Percentiles rank a stretch among this genome's conserved stretches.
Conservation (phyloP, 2,329 filamentous ascomycete species). For the Ampelomyces quisqualis region DNA sequence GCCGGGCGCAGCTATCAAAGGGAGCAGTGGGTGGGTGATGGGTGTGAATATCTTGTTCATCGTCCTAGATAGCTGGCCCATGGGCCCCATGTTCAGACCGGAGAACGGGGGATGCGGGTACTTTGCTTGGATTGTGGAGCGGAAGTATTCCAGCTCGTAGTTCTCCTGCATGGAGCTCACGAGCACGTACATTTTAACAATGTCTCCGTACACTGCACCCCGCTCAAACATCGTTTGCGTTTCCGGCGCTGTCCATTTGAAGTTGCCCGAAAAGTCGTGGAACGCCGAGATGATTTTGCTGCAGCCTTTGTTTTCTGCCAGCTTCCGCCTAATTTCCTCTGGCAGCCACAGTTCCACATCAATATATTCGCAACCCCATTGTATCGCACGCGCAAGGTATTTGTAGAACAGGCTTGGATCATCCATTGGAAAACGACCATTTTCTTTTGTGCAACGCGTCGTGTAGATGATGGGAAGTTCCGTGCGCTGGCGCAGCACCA, state of each 20-base stretch:
- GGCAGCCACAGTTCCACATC: constrained; percentile 88
- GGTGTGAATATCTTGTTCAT: constrained; percentile 85
- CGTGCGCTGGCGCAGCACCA: constrained; percentile 78
- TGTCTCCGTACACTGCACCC: constrained; percentile 74
- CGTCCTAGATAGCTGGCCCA: constrained; percentile 80
- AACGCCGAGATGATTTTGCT: constrained; percentile 90
- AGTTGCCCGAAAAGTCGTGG: constrained; percentile 81
- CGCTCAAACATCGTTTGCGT: constrained; percentile 71
- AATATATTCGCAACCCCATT: constrained; percentile 88
- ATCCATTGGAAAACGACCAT: constrained; percentile 82
- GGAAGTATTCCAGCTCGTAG: constrained; percentile 87
- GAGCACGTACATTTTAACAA: constrained; percentile 88
- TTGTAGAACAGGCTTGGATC: constrained; percentile 72
- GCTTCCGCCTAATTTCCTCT: constrained; percentile 66
- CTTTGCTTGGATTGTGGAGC: constrained; percentile 69
- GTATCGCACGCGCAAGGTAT: constrained; percentile 79
- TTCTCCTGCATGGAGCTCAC: constrained; percentile 81
- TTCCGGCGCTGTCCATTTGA: constrained; percentile 76
- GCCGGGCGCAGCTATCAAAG: constrained; percentile 80
- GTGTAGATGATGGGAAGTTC: constrained; percentile 91
- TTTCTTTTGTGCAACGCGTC: constrained; percentile 76
- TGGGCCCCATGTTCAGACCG: constrained; percentile 82
- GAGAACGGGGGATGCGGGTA: constrained; percentile 74
- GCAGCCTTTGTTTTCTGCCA: constrained; percentile 71
- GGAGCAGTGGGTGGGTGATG: constrained; percentile 81